Evolutionary conservation across 2,329 filamentous ascomycete genomes (phyloP).

Genomic region (Proliferodiscus dingleyae): DNA sequence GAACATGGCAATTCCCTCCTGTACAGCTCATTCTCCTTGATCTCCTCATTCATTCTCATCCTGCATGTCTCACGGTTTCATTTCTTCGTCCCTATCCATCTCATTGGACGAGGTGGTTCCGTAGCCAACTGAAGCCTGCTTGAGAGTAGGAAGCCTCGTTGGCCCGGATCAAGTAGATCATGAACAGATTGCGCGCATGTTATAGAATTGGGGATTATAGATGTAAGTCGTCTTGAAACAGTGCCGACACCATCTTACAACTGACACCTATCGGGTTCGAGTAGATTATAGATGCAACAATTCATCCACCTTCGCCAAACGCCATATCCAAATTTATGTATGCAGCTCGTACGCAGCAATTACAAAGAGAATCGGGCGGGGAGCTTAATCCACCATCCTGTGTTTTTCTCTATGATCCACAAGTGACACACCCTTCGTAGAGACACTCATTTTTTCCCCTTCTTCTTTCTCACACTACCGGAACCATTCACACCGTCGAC

Average conservation of each 20-base stretch:
- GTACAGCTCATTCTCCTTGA: conserved; percentile 23
- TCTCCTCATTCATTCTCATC: conserved; percentile 32
- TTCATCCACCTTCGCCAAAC: too few species aligned
- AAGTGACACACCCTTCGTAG: not conserved
- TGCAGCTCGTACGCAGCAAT: not conserved
- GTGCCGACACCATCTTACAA: too few species aligned
- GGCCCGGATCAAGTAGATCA: too few species aligned
- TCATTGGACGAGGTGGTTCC: too few species aligned
- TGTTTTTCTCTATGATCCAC: conserved; percentile 9
- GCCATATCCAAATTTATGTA: conserved; percentile 1
- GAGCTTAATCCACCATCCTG: not conserved
- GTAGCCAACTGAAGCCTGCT: too few species aligned
- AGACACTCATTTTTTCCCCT: conserved; percentile 54
- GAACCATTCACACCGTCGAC: conserved; percentile 49
- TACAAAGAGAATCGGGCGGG: not conserved
- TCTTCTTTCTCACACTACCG: conserved; percentile 54
- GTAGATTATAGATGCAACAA: not conserved
- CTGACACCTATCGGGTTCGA: too few species aligned
- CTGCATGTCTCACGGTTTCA: conserved; percentile 40
- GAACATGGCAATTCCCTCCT: conserved; percentile 24
- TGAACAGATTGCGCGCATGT: too few species aligned
- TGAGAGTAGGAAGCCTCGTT: too few species aligned
- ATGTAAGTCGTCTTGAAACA: too few species aligned
- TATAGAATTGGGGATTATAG: too few species aligned
- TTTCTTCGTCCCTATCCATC: conserved; percentile 19